A percentile compares a stretch with the other conserved stretches of the same genome.
phyloP scores from a whole-genome alignment of 345 rosid species.

The Adansonia digitata region DNA sequence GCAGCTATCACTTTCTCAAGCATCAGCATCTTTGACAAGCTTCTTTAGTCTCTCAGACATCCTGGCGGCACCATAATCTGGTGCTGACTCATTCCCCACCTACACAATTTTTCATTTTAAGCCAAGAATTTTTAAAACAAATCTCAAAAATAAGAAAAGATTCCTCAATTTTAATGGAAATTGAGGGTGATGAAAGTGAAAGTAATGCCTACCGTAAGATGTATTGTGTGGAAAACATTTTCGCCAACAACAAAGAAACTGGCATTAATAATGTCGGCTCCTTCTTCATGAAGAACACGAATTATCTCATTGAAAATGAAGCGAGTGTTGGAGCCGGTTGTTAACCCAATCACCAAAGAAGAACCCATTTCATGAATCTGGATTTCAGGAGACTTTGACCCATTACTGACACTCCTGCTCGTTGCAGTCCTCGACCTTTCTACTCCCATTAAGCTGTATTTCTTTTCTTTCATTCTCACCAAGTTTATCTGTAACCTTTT shows the following conservation, averaged over 20 bases:
- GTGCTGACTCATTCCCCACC: slow-evolving; percentile 28
- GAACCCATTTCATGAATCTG: slow-evolving; percentile 34
- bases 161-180: background rate
- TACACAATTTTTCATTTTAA: slow-evolving; percentile 23
- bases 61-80: slow-evolving; percentile 22
- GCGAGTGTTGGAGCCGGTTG: slow-evolving; percentile 32
- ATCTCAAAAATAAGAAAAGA: background rate
- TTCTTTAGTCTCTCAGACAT: slow-evolving; percentile 38
- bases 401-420: background rate
- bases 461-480: slow-evolving; percentile 52
- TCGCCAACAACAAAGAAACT: slow-evolving; percentile 30
- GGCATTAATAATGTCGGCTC: slow-evolving; percentile 39
- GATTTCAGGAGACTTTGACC: slow-evolving; percentile 22
- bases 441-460: slow-evolving; percentile 27
- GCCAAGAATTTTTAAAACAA: too few relatives aligned
- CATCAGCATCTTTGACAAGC: slow-evolving; percentile 25
- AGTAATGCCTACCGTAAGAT: slow-evolving; percentile 26
- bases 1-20: background rate
- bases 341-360: slow-evolving; percentile 37
- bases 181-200: background rate
- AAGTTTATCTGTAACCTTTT: slow-evolving; percentile 48
- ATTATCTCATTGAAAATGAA: slow-evolving; percentile 33
- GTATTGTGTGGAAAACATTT: slow-evolving; percentile 36
- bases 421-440: background rate
- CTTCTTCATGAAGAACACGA: slow-evolving; percentile 43